Evolutionary conservation across 495 filamentous ascomycete species (phyloP), one percentile per base, ranked within the genome.

Genomic region (Talaromyces borbonicus): DNA sequence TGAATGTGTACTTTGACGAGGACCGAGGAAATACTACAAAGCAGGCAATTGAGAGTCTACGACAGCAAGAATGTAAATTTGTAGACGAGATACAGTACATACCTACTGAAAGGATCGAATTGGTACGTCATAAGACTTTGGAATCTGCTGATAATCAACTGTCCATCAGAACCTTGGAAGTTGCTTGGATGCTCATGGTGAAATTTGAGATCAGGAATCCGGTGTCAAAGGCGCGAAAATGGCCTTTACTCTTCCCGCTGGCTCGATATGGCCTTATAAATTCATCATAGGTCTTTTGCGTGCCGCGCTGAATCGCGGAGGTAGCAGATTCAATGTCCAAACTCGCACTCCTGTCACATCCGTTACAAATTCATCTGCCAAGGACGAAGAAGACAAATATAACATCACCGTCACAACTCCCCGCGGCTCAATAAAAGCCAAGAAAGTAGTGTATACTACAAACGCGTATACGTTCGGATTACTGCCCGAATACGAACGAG

Each of bases 241-340:
- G 0, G 72, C 66, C 9, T 61, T 66, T 35, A 52, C 50, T 4
- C 61, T 61, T 9, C 54, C 58, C 2, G 67, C 76, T 2, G 73
- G 62, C 0, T 63, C 66, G 26, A 56, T 79, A 4, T 93, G 85
- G 86, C 88, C 88, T 0, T 93, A 92, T 59, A 93, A 93, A 59
- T 73, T 90, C 18, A 78, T 92, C 7, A 61, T 79, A 6, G 76
- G 74, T 48, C 66, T 89, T 1, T 15, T 49, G 4, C 19, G 37
- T 0, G 27, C 29, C 5, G 27, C 35, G 0, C 15, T 43, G 1
- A 8, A 43, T n/a, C 2, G 9, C 18, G 47, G 47, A 20, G 25
- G 37, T 4, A 31, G 36, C 30, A 46, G 26, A 15, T 26, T 49
- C 11, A 49, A 49, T n/a, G 8, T 49, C 12, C 47, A 49, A 20